Percentiles rank a stretch among this genome's conserved stretches.
Conservation (phyloP, 1,284 basidiomycete genomes). For the Chalciporus piperatoides region DNA sequence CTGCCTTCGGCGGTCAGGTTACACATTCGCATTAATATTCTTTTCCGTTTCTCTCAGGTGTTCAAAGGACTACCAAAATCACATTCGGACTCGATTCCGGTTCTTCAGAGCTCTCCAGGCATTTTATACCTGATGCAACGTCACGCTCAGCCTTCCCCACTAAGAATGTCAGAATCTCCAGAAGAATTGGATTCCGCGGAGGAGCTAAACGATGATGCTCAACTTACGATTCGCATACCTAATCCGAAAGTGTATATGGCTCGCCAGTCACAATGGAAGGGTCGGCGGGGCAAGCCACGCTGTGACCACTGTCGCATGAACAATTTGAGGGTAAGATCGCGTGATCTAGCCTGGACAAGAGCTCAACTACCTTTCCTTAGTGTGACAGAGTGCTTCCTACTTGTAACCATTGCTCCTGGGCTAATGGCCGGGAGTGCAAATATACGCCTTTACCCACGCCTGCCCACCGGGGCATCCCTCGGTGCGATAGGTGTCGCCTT, state of each 20-base stretch:
- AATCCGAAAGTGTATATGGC: conserved; percentile 54
- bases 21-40: conserved; percentile 12
- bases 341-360: neutral
- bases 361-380: conserved; percentile 34
- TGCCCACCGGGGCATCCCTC: conserved; percentile 68
- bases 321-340: conserved; percentile 59
- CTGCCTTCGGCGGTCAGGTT: conserved; percentile 7
- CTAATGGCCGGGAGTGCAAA: conserved; percentile 56
- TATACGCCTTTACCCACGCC: conserved; percentile 71
- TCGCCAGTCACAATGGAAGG: conserved; percentile 67
- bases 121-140: conserved; percentile 21
- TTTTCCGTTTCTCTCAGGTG: conserved; percentile 3
- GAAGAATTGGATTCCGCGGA: conserved; percentile 44
- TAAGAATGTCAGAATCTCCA: conserved; percentile 36
- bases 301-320: conserved; percentile 68
- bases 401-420: conserved; percentile 72
- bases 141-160: conserved; percentile 5
- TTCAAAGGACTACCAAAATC: conserved; percentile 10
- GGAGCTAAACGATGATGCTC: conserved; percentile 52
- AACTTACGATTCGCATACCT: conserved; percentile 61
- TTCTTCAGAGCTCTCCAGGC: neutral
- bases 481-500: conserved; percentile 64
- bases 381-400: conserved; percentile 66
- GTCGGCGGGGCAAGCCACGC: conserved; percentile 64
- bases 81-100: conserved; percentile 2